Evolutionary conservation across 345 rosid genomes (phyloP), one percentile per base, ranked within the genome.

Genomic region (Linum lewisii): DNA sequence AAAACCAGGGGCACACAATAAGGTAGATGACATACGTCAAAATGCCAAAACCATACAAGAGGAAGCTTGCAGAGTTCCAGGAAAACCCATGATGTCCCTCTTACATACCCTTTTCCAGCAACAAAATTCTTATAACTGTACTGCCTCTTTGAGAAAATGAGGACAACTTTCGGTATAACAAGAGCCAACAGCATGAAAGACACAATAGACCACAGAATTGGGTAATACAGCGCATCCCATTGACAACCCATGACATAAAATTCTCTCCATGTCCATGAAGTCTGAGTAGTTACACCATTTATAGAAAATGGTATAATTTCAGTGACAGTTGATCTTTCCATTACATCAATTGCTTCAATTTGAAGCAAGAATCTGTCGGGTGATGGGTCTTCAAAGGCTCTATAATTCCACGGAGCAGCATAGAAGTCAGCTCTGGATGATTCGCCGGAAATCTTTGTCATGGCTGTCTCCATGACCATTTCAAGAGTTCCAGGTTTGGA

Each of bases 201-300:
- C 9, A 88, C 21, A 65, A 66, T 58, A 66, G 72, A 70, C 86
- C 94, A 88, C 66, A 93, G 61, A 60, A 86, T 47, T 0, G 94
- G 93, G 77, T 72, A 75, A 64, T 92, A 92, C 65, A 86, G 71
- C 23, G 78, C 79, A 38, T 67, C 83, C 95, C 95, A 89, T 38
- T 87, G 95, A 74, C 81, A 67, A 34, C 95, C 99, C 94, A 93
- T 85, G 66, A 87, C 91, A 54, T 63, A 72, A 59, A 89, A 85
- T 76, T 93, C 99, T 69, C 75, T 86, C 99, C 97, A 93, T 16
- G 95, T 83, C 99, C 99, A 89, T 2, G 84, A 77, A 58, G 85
- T 54, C 73, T 73, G 69, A 65, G 77, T 72, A 69, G 71, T 73
- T 24, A 75, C 75, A 67, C 97, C 91, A 53, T 89, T 79, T 62